Conservation (phyloP, 2,329 filamentous ascomycete species). For the Pseudogymnoascus sp. region DNA sequence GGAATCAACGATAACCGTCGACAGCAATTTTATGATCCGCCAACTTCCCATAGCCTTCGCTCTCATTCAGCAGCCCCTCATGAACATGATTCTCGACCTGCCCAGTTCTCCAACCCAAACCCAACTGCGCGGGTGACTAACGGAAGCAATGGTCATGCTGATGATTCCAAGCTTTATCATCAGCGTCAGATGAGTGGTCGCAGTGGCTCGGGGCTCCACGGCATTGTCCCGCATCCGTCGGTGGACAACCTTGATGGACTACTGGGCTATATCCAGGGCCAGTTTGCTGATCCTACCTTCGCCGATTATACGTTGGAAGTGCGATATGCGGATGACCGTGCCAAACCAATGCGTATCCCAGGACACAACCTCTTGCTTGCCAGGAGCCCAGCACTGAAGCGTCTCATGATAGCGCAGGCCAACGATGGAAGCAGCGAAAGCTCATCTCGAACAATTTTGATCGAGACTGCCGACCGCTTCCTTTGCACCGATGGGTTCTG, state of each 20-base stretch:
- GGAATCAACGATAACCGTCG: slow-evolving; percentile 16
- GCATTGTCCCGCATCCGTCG: slow-evolving; percentile 11
- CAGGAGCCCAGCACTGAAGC: slow-evolving; percentile 40
- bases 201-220: slow-evolving; percentile 14
- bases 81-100: slow-evolving; percentile 30
- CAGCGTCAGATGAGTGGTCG: slow-evolving; percentile 19
- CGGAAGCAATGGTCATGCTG: slow-evolving; percentile 29
- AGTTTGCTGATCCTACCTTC: slow-evolving; percentile 33
- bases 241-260: slow-evolving; percentile 31
- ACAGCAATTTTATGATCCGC: slow-evolving; percentile 37
- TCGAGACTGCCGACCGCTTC: slow-evolving; percentile 45
- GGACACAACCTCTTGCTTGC: slow-evolving; percentile 49
- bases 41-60: slow-evolving; percentile 53
- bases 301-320: slow-evolving; percentile 42
- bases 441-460: slow-evolving; percentile 32
- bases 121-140: slow-evolving; percentile 34
- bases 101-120: slow-evolving; percentile 32
- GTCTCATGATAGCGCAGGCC: slow-evolving; percentile 23
- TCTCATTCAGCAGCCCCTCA: slow-evolving; percentile 49
- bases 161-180: slow-evolving; percentile 24
- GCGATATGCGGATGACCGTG: slow-evolving; percentile 34
- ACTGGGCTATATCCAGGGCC: slow-evolving; percentile 32
- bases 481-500: slow-evolving; percentile 49
- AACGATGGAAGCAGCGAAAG: slow-evolving; percentile 25
- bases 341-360: slow-evolving; percentile 37